A percentile compares a stretch with the other conserved stretches of the same genome.
These are phyloP conservation scores for Rutstroemia sydowiana DNA, from an alignment of 2,329 filamentous ascomycete genomes.

Conservation along the genomic window DNA sequence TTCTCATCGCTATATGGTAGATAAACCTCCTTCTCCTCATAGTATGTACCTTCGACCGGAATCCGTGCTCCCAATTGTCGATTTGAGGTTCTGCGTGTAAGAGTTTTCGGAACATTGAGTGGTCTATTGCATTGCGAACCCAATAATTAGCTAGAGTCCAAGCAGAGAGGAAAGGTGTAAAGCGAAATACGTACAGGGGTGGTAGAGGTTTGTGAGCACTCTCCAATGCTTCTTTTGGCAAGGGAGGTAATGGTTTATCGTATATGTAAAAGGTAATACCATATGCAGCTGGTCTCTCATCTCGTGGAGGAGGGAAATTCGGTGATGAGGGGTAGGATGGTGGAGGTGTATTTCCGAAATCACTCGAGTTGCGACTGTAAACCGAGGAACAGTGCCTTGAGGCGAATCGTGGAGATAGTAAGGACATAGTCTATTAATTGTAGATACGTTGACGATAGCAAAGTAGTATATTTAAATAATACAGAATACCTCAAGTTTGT, in stretches of 20 bases:
- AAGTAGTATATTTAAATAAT: too few species aligned
- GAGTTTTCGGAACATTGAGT: neutral
- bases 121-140: neutral
- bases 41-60: neutral
- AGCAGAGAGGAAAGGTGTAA: neutral
- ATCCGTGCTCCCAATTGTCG: neutral
- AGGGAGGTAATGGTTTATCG: conserved; percentile 5
- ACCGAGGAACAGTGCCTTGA: neutral
- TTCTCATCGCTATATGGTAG: conserved; percentile 6
- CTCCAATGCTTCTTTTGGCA: conserved; percentile 1
- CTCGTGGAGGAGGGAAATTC: neutral
- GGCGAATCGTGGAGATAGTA: neutral
- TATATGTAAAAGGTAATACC: conserved; percentile 7
- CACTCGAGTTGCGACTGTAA: conserved; percentile 2
- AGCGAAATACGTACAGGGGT: conserved; percentile 7
- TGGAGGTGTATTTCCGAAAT: neutral
- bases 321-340: neutral
- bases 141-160: neutral
- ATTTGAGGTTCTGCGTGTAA: neutral
- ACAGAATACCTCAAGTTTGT: too few species aligned
- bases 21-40: conserved; percentile 6
- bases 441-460: too few species aligned
- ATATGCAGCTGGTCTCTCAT: neutral
- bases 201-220: conserved; percentile 5
- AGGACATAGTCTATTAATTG: neutral